These are phyloP conservation scores for Ustilaginoidea virens DNA, from an alignment of 2,329 filamentous ascomycete genomes.

Conservation along the genomic window DNA sequence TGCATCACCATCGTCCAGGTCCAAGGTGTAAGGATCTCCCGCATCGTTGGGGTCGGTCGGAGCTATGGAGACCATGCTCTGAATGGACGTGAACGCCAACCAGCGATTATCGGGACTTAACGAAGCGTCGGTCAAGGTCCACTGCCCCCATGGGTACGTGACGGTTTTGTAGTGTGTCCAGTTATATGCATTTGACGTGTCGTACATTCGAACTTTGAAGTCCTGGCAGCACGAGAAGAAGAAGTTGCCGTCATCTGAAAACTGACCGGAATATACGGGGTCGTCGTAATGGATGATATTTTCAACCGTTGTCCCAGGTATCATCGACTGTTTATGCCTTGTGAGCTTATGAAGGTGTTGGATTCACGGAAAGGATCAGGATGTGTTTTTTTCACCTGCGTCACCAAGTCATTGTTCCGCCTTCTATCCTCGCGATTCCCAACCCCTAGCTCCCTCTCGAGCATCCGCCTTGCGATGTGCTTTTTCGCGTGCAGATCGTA, in stretches of 20 bases:
- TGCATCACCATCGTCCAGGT: slow-evolving; percentile 33
- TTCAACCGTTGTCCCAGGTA: slow-evolving; percentile 65
- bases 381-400: slow-evolving; percentile 34
- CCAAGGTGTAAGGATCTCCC: slow-evolving; percentile 65
- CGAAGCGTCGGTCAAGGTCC: slow-evolving; percentile 91
- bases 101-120: slow-evolving; percentile 84
- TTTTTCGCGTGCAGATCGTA: slow-evolving; percentile 36
- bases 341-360: too few species aligned
- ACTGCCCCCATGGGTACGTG: slow-evolving; percentile 70
- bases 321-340: slow-evolving; percentile 57
- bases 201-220: slow-evolving; percentile 92
- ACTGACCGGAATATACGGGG: slow-evolving; percentile 87
- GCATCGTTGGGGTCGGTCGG: slow-evolving; percentile 72
- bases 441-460: slow-evolving; percentile 72
- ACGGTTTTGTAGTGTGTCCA: slow-evolving; percentile 96
- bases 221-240: slow-evolving; percentile 89
- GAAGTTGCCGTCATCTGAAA: slow-evolving; percentile 93
- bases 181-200: slow-evolving; percentile 85
- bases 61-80: slow-evolving; percentile 69
- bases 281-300: slow-evolving; percentile 77
- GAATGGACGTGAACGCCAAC: slow-evolving; percentile 82
- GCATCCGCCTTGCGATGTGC: slow-evolving; percentile 51
- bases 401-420: slow-evolving; percentile 49
- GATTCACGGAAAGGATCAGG: neutral
- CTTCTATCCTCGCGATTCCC: slow-evolving; percentile 42